A percentile compares a stretch with the other conserved stretches of the same genome.
phyloP scores from a whole-genome alignment of 345 rosid genomes.

The Mangifera indica region DNA sequence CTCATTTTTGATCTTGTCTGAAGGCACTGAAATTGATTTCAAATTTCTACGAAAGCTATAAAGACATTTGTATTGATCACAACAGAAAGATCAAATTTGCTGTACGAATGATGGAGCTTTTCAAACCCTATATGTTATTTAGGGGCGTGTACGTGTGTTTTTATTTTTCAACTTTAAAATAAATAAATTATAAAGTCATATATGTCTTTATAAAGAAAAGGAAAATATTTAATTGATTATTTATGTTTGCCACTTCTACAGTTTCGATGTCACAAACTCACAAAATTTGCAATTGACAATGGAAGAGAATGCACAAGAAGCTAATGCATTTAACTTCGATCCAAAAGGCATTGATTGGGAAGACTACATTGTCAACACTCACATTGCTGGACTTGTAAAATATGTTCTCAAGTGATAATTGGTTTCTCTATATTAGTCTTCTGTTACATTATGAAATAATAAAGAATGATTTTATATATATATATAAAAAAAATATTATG shows the following conservation, averaged over 20 bases:
- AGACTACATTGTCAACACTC: constrained; percentile 40
- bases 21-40: constrained; percentile 24
- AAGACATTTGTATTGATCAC: constrained; percentile 3
- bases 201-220: too few species aligned
- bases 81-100: constrained; percentile 27
- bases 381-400: constrained; percentile 42
- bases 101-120: constrained; percentile 41
- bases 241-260: neutral
- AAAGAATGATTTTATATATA: too few species aligned
- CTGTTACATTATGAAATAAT: too few species aligned
- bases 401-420: neutral
- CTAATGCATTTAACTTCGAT: constrained; percentile 40
- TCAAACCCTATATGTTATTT: constrained; percentile 37
- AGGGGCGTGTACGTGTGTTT: constrained; percentile 20
- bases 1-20: neutral
- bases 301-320: neutral
- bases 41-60: constrained; percentile 12
- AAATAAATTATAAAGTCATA: neutral
- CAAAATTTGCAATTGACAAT: constrained; percentile 23
- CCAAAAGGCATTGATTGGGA: constrained; percentile 51
- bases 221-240: too few species aligned
- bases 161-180: neutral
- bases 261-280: constrained; percentile 40
- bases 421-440: too few species aligned
- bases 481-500: too few species aligned